Conservation (phyloP, 2,329 filamentous ascomycete species). For the Cladobotryum protrusum region DNA sequence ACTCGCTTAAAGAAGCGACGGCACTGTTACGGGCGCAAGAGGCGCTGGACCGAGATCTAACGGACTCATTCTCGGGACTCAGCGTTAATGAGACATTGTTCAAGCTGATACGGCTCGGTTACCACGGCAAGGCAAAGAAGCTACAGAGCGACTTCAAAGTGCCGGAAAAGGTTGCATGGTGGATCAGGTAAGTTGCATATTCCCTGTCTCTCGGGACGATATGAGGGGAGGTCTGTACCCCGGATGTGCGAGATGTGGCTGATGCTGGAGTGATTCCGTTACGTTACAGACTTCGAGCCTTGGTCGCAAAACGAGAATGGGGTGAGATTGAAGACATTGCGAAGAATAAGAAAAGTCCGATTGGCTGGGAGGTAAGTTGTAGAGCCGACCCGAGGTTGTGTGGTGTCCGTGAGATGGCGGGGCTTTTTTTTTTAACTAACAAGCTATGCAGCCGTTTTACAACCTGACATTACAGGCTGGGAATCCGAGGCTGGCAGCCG, state of each 20-base stretch:
- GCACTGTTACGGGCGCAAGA: slow-evolving; percentile 82
- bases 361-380: slow-evolving; percentile 82
- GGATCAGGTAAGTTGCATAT: slow-evolving; percentile 54
- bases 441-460: slow-evolving; percentile 66
- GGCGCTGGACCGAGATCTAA: slow-evolving; percentile 75
- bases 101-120: slow-evolving; percentile 74
- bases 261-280: not conserved
- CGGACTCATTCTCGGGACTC: slow-evolving; percentile 70
- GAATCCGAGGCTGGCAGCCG: slow-evolving; percentile 76
- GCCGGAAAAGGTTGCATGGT: slow-evolving; percentile 83
- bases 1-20: slow-evolving; percentile 71
- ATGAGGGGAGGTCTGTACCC: not conserved
- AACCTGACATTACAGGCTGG: slow-evolving; percentile 83
- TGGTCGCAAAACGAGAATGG: slow-evolving; percentile 89
- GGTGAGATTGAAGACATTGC: slow-evolving; percentile 82
- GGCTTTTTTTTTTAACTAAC: too few species aligned
- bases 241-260: too few species aligned
- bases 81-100: slow-evolving; percentile 90
- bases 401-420: too few species aligned
- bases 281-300: slow-evolving; percentile 62
- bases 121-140: slow-evolving; percentile 79
- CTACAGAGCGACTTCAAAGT: slow-evolving; percentile 90
- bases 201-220: not conserved
- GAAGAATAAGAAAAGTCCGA: slow-evolving; percentile 76
- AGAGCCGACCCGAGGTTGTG: not conserved